These are phyloP conservation scores for Penicillium sp. DNA, from an alignment of 2,329 filamentous ascomycete species.

Conservation along the genomic window DNA sequence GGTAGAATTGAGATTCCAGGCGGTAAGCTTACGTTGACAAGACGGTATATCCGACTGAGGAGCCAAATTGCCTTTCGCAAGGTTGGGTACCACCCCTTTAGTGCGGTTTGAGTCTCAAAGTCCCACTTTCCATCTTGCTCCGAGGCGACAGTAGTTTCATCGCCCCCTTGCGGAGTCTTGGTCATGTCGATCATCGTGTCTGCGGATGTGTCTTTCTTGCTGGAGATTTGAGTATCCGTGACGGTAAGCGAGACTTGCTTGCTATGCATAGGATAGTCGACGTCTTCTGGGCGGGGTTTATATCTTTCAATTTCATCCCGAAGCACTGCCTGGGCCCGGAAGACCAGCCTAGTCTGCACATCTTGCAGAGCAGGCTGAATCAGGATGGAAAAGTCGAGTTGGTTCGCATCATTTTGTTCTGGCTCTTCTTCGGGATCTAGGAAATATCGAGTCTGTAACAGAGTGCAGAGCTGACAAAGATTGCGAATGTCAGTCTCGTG, in stretches of 20 bases:
- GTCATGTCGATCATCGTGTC: slow-evolving; percentile 44
- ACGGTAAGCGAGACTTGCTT: slow-evolving; percentile 45
- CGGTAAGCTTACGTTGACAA: slow-evolving; percentile 60
- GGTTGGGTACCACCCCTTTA: slow-evolving; percentile 67
- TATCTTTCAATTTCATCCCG: slow-evolving; percentile 68
- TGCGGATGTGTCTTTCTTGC: slow-evolving; percentile 51
- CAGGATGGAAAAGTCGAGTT: slow-evolving; percentile 63
- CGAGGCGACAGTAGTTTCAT: slow-evolving; percentile 51
- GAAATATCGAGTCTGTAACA: slow-evolving; percentile 67
- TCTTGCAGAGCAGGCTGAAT: slow-evolving; percentile 68
- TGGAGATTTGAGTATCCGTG: slow-evolving; percentile 53
- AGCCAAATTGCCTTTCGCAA: slow-evolving; percentile 68
- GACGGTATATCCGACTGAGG: slow-evolving; percentile 67
- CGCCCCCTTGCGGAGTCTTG: slow-evolving; percentile 52
- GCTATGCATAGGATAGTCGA: slow-evolving; percentile 62
- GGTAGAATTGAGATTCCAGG: neutral
- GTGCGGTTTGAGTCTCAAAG: slow-evolving; percentile 58
- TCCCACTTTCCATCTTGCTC: slow-evolving; percentile 52
- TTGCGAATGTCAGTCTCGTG: slow-evolving; percentile 67
- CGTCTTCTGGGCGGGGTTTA: slow-evolving; percentile 64
- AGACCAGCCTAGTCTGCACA: slow-evolving; percentile 66
- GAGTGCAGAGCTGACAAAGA: slow-evolving; percentile 66
- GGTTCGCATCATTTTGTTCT: slow-evolving; percentile 52
- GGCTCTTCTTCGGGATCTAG: slow-evolving; percentile 58
- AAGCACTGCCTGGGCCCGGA: slow-evolving; percentile 64